These are phyloP conservation scores for Rugonectria rugulosa DNA, from an alignment of 2,329 filamentous ascomycete genomes.

Conservation along the genomic window DNA sequence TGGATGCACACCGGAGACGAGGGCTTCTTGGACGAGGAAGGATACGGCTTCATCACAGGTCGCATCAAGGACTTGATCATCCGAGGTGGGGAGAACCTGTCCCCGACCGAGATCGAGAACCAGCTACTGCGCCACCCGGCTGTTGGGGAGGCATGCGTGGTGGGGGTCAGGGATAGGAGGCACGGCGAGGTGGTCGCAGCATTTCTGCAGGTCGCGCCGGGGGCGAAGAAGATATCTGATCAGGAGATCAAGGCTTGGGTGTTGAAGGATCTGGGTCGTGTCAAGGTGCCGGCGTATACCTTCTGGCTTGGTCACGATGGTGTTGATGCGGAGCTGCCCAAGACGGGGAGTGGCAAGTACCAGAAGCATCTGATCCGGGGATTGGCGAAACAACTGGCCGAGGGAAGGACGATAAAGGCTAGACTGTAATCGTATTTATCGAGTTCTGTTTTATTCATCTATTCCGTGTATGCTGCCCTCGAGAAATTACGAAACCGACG, in stretches of 20 bases:
- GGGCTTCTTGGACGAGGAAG: constrained; percentile 76
- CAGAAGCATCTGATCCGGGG: constrained; percentile 16
- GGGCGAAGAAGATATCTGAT: constrained; percentile 49
- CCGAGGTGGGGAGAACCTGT: constrained; percentile 84
- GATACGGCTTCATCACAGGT: constrained; percentile 82
- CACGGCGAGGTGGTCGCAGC: constrained; percentile 84
- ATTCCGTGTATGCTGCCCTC: too few species aligned
- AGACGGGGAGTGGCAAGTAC: constrained; percentile 68
- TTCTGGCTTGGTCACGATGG: constrained; percentile 72
- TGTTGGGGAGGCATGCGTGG: constrained; percentile 75
- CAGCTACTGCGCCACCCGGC: constrained; percentile 73
- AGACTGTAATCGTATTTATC: constrained; percentile 7
- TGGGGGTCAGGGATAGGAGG: constrained; percentile 76
- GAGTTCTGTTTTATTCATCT: not conserved
- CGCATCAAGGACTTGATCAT: constrained; percentile 90
- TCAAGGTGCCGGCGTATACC: constrained; percentile 71
- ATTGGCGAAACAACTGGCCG: constrained; percentile 5
- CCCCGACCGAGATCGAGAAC: constrained; percentile 85
- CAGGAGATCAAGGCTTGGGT: constrained; percentile 64
- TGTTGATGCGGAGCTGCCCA: constrained; percentile 57
- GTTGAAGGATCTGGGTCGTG: constrained; percentile 60
- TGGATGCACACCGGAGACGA: constrained; percentile 92
- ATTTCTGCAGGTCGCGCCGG: constrained; percentile 60
- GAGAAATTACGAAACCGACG: too few species aligned
- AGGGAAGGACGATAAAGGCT: not conserved